Evolutionary conservation across 495 filamentous ascomycete genomes (phyloP).

Genomic region (Pseudotulostoma volvatum): DNA sequence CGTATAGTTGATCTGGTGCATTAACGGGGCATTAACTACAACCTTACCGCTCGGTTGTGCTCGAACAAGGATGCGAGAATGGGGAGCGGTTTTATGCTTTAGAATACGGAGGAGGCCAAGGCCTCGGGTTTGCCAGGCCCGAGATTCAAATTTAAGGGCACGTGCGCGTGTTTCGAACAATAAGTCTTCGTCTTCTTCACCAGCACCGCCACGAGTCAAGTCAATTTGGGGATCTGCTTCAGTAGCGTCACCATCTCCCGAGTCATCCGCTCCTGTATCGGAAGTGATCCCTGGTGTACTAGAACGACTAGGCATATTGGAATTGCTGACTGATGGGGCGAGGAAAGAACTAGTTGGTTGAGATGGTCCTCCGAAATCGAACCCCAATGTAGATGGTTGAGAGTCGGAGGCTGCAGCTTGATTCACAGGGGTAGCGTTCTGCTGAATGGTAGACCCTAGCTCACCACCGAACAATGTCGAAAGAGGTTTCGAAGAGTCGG

Average conservation of each 20-base stretch:
- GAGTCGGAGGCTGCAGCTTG: constrained; percentile 1
- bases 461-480: constrained; percentile 26
- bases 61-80: constrained; percentile 47
- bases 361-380: constrained; percentile 21
- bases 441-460: constrained; percentile 11
- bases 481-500: constrained; percentile 21
- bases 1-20: constrained; percentile 42
- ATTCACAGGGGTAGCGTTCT: constrained; percentile 11
- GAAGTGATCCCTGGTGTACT: constrained; percentile 36
- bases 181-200: constrained; percentile 54
- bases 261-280: constrained; percentile 43
- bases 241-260: constrained; percentile 35
- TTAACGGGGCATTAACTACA: constrained; percentile 47
- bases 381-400: constrained; percentile 17
- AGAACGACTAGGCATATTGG: constrained; percentile 16
- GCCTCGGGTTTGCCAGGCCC: constrained; percentile 42
- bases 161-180: constrained; percentile 47
- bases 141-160: constrained; percentile 35
- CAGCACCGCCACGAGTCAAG: constrained; percentile 43
- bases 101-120: constrained; percentile 50
- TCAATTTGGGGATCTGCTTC: constrained; percentile 38
- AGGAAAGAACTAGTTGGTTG: constrained; percentile 17
- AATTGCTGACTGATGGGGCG: constrained; percentile 19
- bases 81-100: constrained; percentile 45
- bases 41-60: constrained; percentile 54